Base-by-base conservation (phyloP, 148 eudicot genomes). In the Camellia lanceoleosa region DNA sequence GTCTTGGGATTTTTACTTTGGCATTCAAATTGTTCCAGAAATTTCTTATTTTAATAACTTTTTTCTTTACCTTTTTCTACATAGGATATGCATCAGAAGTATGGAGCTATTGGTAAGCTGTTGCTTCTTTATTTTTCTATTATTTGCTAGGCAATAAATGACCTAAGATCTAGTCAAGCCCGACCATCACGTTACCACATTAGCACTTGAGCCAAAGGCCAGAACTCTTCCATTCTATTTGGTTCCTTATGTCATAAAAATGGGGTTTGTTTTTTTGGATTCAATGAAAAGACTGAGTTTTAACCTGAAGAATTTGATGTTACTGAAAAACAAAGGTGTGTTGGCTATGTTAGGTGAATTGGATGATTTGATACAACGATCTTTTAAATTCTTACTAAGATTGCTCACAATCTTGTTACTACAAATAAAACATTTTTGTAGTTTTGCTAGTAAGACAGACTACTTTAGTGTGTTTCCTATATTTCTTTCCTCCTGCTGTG, bases 121-220 rank as follows among this genome's bases (percentile, higher is more conserved):
- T 30, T 30, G 30, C 30, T 30, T 30, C 30, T 30, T 30, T 30
- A 30, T 30, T 30, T 30, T 30, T 30, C 30, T 30, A 30, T 30
- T 30, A 30, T 30, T 30, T 30, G 30, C 30, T 30, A 30, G 30
- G 30, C 30, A 30, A 30, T 30, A 30, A 30, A 30, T 30, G 30
- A 30, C 30, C 30, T 30, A 30, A 30, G 30, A 30, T 30, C 30
- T 30, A 30, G 30, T 30, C 30, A 30, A 30, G 30, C 30, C 38
- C 30, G 30, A 30, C 30, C 30, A 30, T 30, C 30, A 30, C 30
- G 0, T 30, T 30, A 30, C 30, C 30, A 30, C 30, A 30, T 30
- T 30, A 30, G 30, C 30, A 30, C 64, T 92, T 82, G 87, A 89
- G 77, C 89, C 83, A 78, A 92, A 92, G 76, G 83, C 84, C 78